Conservation (phyloP, 1,139 yeast genomes). For the Scheffersomyces quercinus region DNA sequence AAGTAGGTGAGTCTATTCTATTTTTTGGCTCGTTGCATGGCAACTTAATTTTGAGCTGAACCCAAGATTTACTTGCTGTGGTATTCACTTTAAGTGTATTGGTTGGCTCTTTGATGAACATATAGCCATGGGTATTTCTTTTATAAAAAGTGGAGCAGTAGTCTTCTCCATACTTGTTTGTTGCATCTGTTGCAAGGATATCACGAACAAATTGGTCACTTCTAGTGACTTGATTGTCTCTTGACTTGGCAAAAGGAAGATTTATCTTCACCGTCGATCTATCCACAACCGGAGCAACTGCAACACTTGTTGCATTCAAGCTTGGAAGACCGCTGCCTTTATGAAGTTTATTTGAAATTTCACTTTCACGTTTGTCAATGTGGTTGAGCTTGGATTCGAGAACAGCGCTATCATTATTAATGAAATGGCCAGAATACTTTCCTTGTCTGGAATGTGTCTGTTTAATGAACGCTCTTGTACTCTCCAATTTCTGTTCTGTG, state of each 20-base stretch:
- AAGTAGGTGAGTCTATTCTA: slow-evolving; percentile 1
- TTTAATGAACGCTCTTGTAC: neutral
- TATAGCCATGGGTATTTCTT: slow-evolving; percentile 36
- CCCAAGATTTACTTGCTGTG: slow-evolving; percentile 30
- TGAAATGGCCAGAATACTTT: neutral
- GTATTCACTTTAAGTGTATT: slow-evolving; percentile 29
- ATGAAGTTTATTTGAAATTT: neutral
- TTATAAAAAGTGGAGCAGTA: slow-evolving; percentile 38
- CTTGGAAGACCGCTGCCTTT: neutral
- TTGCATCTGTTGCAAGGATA: slow-evolving; percentile 4
- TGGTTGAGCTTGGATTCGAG: neutral
- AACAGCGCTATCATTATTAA: neutral
- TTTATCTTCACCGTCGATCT: slow-evolving; percentile 4
- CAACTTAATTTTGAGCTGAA: slow-evolving; percentile 25
- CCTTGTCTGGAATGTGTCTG: neutral
- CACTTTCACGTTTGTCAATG: neutral
- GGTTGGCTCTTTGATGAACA: slow-evolving; percentile 38
- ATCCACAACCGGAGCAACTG: neutral
- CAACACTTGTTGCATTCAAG: neutral
- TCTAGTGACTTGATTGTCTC: neutral
- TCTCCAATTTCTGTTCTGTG: neutral
- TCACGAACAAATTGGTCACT: slow-evolving; percentile 4
- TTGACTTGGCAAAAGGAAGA: slow-evolving; percentile 1
- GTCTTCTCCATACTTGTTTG: slow-evolving; percentile 22
- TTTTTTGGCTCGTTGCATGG: slow-evolving; percentile 7